Evolutionary conservation across 73 alveolate species (phyloP).

Genomic region (Loxodes magnus): DNA sequence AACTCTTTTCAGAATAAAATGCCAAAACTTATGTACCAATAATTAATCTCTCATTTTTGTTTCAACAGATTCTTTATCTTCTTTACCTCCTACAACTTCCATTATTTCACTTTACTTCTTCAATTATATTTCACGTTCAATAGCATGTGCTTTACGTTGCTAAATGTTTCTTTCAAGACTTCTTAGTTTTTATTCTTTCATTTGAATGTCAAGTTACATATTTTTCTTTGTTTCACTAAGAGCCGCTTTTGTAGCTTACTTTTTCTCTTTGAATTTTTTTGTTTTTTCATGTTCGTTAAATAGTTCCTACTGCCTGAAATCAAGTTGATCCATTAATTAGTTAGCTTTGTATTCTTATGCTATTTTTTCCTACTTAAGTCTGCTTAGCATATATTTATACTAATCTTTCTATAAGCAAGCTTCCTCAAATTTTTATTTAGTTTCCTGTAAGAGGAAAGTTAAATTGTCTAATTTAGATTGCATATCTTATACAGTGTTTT

Average conservation of each 20-base stretch:
- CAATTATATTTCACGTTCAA: constrained; percentile 28
- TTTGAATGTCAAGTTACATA: constrained; percentile 17
- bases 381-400: constrained; percentile 48
- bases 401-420: constrained; percentile 33
- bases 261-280: constrained; percentile 38
- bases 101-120: constrained; percentile 27
- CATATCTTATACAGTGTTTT: background rate
- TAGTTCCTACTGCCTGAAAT: constrained; percentile 19
- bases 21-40: constrained; percentile 51
- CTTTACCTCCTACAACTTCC: constrained; percentile 34
- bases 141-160: constrained; percentile 20
- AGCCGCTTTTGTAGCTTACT: constrained; percentile 39
- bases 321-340: constrained; percentile 29
- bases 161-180: constrained; percentile 19
- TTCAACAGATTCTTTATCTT: constrained; percentile 43
- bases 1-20: constrained; percentile 55
- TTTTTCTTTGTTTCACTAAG: constrained; percentile 49
- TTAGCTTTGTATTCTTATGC: constrained; percentile 47
- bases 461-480: constrained; percentile 15
- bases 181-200: constrained; percentile 17
- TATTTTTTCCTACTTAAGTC: constrained; percentile 65
- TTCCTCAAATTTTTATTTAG: constrained; percentile 45
- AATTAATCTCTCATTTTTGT: constrained; percentile 62
- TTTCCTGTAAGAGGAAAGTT: constrained; percentile 20
- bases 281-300: constrained; percentile 43